Evolutionary conservation across 129 eudicot genomes (phyloP).

Genomic region (Flaveria trinervia): DNA sequence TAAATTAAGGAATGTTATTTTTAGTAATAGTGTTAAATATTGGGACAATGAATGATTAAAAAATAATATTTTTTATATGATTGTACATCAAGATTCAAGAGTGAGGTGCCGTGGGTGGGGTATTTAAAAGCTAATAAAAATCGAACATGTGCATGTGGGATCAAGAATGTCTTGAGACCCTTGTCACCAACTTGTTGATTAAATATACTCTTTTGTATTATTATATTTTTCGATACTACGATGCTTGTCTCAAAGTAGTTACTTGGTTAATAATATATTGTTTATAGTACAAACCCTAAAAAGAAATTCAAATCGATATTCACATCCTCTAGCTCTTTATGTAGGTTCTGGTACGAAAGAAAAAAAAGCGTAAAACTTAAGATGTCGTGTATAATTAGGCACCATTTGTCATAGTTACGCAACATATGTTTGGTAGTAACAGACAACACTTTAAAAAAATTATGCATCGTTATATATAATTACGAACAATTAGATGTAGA

Average conservation of each 20-base stretch:
- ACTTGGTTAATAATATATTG: neutral
- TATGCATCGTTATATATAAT: no score
- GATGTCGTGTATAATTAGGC: no score
- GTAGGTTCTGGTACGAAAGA: no score
- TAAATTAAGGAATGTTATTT: neutral
- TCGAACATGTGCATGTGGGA: conserved; percentile 34
- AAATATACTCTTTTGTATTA: neutral
- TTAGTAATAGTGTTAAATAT: conserved; percentile 10
- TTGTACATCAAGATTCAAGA: neutral
- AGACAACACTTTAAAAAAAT: no score
- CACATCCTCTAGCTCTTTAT: no score
- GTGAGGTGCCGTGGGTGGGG: conserved; percentile 12
- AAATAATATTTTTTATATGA: neutral
- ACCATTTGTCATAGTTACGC: no score
- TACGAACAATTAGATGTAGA: no score
- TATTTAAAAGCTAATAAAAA: conserved; percentile 10
- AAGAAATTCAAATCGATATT: no score
- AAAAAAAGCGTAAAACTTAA: no score
- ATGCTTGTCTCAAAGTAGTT: neutral
- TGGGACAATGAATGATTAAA: neutral
- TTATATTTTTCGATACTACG: neutral
- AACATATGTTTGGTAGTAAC: no score
- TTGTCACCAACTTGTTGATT: conserved; percentile 26
- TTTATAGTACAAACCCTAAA: neutral
- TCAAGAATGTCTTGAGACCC: conserved; percentile 41